These are phyloP conservation scores for Lavandula angustifolia DNA, from an alignment of 257 asterid species.

Conservation along the genomic window DNA sequence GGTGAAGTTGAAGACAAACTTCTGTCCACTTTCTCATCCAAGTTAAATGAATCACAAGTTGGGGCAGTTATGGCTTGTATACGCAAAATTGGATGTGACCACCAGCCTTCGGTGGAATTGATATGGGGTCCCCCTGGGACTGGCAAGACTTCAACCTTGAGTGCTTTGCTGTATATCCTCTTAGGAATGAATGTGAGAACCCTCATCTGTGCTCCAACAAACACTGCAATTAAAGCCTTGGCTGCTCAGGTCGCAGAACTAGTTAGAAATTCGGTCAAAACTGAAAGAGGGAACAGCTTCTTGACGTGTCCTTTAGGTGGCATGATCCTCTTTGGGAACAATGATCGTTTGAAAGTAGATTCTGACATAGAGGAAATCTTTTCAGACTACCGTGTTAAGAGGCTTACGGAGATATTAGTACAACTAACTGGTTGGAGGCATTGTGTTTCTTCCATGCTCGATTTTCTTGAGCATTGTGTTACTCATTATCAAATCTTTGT, in stretches of 20 bases:
- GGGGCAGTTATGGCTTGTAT: slow-evolving; percentile 44
- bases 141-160: slow-evolving; percentile 54
- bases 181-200: slow-evolving; percentile 45
- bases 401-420: slow-evolving; percentile 34
- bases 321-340: slow-evolving; percentile 48
- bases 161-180: slow-evolving; percentile 42
- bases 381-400: slow-evolving; percentile 44
- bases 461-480: slow-evolving; percentile 46
- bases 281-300: background rate
- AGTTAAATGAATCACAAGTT: slow-evolving; percentile 47
- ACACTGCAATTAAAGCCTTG: slow-evolving; percentile 53
- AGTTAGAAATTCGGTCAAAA: slow-evolving; percentile 29
- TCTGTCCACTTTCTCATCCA: slow-evolving; percentile 22
- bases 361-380: slow-evolving; percentile 40
- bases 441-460: slow-evolving; percentile 33
- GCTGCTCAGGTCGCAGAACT: slow-evolving; percentile 45
- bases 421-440: slow-evolving; percentile 45
- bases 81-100: slow-evolving; percentile 22
- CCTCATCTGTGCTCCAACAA: slow-evolving; percentile 63
- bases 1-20: slow-evolving; percentile 21
- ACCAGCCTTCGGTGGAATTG: slow-evolving; percentile 38
- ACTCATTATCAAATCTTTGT: slow-evolving; percentile 37
- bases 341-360: slow-evolving; percentile 39
- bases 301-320: slow-evolving; percentile 39
- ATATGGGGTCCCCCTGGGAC: slow-evolving; percentile 76